Evolutionary conservation across 345 rosid species (phyloP).

Genomic region (Citrus hindsii): DNA sequence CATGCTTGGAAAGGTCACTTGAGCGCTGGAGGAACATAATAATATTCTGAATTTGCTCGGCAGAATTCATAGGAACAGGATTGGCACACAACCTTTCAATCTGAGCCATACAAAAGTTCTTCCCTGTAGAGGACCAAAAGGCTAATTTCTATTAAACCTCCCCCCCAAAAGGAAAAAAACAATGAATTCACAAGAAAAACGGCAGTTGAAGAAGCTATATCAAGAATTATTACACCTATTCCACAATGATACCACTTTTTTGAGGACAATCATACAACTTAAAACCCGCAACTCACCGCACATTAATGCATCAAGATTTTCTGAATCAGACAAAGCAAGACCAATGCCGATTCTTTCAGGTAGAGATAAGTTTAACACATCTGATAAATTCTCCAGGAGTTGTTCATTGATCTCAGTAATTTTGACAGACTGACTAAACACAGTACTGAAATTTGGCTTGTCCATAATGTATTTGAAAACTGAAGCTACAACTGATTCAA

Average conservation of each 20-base stretch:
- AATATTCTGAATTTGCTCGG: constrained; percentile 71
- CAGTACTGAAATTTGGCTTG: constrained; percentile 55
- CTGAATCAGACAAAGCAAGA: constrained; percentile 70
- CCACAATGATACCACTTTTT: neutral
- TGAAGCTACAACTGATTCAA: constrained; percentile 44
- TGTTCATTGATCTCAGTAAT: constrained; percentile 42
- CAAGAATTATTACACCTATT: neutral
- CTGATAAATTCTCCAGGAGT: constrained; percentile 45
- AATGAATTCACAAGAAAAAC: neutral
- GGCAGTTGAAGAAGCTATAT: neutral
- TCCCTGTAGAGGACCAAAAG: constrained; percentile 40
- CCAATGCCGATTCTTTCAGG: constrained; percentile 66
- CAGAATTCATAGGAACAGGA: constrained; percentile 43
- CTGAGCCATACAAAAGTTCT: constrained; percentile 61
- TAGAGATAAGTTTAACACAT: constrained; percentile 44
- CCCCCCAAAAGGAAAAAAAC: neutral
- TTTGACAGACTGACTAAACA: constrained; percentile 56
- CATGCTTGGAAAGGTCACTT: constrained; percentile 65
- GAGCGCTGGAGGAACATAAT: constrained; percentile 71
- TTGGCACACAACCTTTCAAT: constrained; percentile 56
- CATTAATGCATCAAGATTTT: constrained; percentile 40
- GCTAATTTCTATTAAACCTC: neutral
- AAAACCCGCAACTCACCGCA: constrained; percentile 41
- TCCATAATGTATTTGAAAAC: constrained; percentile 51
- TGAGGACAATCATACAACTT: neutral